phyloP scores from a whole-genome alignment of 257 asterid species.

The Leonotis leonurus region DNA sequence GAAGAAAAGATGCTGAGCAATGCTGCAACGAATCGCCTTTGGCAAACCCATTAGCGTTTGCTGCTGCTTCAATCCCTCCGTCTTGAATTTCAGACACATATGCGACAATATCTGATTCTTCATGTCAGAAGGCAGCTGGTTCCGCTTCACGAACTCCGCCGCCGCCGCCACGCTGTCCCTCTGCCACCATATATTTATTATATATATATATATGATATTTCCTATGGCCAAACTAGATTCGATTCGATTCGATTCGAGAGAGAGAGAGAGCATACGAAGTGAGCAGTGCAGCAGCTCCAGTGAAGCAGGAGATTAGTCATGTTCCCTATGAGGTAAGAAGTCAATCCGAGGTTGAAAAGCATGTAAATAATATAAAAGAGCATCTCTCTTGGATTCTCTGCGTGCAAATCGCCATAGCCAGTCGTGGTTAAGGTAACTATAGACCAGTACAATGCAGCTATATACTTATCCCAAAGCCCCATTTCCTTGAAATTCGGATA shows the following conservation, averaged over 20 bases:
- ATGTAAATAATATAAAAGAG: slow-evolving; percentile 44
- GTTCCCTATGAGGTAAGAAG: slow-evolving; percentile 57
- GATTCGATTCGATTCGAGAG: no score
- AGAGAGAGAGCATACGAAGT: slow-evolving; percentile 32
- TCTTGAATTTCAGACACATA: slow-evolving; percentile 64
- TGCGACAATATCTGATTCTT: slow-evolving; percentile 66
- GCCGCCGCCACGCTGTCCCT: slow-evolving; percentile 65
- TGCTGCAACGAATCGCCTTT: slow-evolving; percentile 62
- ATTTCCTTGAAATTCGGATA: slow-evolving; percentile 39
- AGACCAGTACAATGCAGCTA: slow-evolving; percentile 55
- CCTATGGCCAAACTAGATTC: no score
- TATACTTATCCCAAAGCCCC: slow-evolving; percentile 43
- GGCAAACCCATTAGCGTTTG: slow-evolving; percentile 56
- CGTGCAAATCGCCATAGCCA: slow-evolving; percentile 65
- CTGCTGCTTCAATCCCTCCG: slow-evolving; percentile 62
- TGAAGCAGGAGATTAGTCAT: slow-evolving; percentile 63
- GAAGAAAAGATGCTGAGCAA: slow-evolving; percentile 48
- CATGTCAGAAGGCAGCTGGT: slow-evolving; percentile 47
- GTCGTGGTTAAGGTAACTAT: slow-evolving; percentile 55
- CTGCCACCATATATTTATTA: slow-evolving; percentile 18
- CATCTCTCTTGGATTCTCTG: slow-evolving; percentile 54
- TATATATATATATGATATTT: no score
- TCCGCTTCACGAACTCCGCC: slow-evolving; percentile 54
- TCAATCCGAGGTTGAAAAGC: slow-evolving; percentile 58
- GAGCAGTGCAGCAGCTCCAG: slow-evolving; percentile 44